Base-by-base conservation (phyloP, 148 eudicot genomes). In the Rheum nobile region DNA sequence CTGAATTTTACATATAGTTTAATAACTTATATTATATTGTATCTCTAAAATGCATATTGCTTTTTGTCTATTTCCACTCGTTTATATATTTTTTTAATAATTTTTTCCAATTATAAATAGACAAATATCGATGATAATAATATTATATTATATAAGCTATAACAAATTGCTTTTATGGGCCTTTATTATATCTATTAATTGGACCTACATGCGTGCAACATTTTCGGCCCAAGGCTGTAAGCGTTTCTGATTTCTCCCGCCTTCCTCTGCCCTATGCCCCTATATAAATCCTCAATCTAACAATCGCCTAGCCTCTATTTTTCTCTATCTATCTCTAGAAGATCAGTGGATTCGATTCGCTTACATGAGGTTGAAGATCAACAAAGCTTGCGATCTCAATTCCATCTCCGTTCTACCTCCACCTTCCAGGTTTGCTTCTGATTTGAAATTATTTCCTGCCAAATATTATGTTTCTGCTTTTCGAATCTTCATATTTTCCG, bases 401-500 rank as follows among this genome's bases (percentile, higher is more conserved):
- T 95, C 99, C 55, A 90, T 91, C 61, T 95, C 97, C 28, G 97
- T 91, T 83, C 92, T 91, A 69, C 99, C 97, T 80, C 96, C 90
- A 80, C 94, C 83, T 44, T 29, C 88, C 28, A 95, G 96, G 99
- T 91, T 41, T 55, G 14, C 3, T 71, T 17, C 39, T 67, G 32
- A 22, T 8, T 28, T 13, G 26, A 14, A 52, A 9, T 47, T 67
- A 54, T 17, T 8, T 48, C 29, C 26, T 21, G 10, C 26, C 50
- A n/a, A 38, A 41, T 41, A 6, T 50, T 79, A 21, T 68, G 14
- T 50, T 32, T 54, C 2, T 17, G 29, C 28, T 75, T 32, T 63
- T 14, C 26, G 19, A 32, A 21, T 44, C 14, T n/a, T 42, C 28
- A 50, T 8, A 22, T 41, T 54, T 34, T 71, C 6, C 3, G 1